Conservation (phyloP, 306 rosid genomes). For the Canavalia ensiformis region DNA sequence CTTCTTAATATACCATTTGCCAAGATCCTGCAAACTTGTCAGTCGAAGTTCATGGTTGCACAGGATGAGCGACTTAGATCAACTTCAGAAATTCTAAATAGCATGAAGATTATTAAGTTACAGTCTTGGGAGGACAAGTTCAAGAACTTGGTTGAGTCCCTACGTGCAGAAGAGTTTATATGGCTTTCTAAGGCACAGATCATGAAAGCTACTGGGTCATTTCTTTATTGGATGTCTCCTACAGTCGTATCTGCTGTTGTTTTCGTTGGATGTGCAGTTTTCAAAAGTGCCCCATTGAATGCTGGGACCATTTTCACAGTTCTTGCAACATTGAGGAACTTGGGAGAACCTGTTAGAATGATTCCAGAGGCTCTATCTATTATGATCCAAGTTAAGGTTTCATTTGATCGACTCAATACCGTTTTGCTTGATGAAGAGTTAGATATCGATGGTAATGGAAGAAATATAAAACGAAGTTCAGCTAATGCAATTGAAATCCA, state of each 20-base stretch:
- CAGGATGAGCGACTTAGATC: conserved; percentile 82
- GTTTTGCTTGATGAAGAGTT: conserved; percentile 79
- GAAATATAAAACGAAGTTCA: conserved; percentile 22
- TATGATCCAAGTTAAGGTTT: conserved; percentile 79
- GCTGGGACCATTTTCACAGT: conserved; percentile 86
- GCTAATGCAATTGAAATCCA: conserved; percentile 56
- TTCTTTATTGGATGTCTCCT: conserved; percentile 81
- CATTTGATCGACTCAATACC: conserved; percentile 68
- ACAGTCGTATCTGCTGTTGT: conserved; percentile 68
- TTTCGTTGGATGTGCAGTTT: conserved; percentile 63
- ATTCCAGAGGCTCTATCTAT: conserved; percentile 80
- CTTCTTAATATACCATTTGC: conserved; percentile 73
- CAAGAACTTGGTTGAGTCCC: conserved; percentile 56
- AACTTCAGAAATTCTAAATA: conserved; percentile 83
- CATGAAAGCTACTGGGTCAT: conserved; percentile 51
- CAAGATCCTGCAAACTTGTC: conserved; percentile 65
- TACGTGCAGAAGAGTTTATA: conserved; percentile 66
- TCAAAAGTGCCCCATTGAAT: conserved; percentile 69
- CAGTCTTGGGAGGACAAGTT: conserved; percentile 91
- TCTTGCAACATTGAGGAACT: conserved; percentile 64
- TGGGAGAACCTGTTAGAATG: conserved; percentile 80
- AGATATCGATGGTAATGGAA: conserved; percentile 39
- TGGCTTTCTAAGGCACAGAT: conserved; percentile 67
- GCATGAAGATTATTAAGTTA: conserved; percentile 80
- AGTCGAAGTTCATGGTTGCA: conserved; percentile 68